Conservation (phyloP, 768 basidiomycete genomes). For the Paxillus involutus region DNA sequence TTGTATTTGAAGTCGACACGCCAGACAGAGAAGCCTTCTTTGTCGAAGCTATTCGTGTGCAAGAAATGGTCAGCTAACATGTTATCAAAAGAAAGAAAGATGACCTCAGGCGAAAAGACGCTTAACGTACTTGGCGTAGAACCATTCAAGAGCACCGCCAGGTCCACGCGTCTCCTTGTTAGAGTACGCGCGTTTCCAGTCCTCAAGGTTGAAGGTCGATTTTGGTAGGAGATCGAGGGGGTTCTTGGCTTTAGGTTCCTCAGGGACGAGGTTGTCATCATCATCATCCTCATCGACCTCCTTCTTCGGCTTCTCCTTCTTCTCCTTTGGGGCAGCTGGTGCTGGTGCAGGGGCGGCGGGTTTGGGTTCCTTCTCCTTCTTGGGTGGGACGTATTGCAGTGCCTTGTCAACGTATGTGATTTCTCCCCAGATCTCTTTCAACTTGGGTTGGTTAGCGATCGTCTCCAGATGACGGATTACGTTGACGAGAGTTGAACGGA, state of each 20-base stretch:
- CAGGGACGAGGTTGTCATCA: constrained; percentile 69
- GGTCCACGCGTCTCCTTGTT: constrained; percentile 94
- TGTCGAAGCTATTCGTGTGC: constrained; percentile 64
- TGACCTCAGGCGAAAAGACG: not conserved
- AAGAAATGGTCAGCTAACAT: constrained; percentile 2
- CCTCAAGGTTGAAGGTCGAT: constrained; percentile 85
- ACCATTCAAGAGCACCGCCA: constrained; percentile 87
- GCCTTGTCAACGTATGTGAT: constrained; percentile 67
- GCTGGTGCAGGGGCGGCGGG: constrained; percentile 39
- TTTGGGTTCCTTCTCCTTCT: constrained; percentile 74
- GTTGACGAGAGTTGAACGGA: constrained; percentile 71
- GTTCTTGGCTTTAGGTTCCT: constrained; percentile 91
- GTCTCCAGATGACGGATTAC: constrained; percentile 86
- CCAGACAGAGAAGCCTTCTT: constrained; percentile 88
- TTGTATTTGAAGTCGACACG: constrained; percentile 97
- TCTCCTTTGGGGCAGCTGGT: constrained; percentile 40
- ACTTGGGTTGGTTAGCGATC: constrained; percentile 76
- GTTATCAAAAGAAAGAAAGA: too few relatives aligned
- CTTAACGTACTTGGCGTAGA: constrained; percentile 82
- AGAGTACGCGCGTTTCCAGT: constrained; percentile 98
- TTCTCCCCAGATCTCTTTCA: constrained; percentile 67
- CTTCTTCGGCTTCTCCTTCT: constrained; percentile 64
- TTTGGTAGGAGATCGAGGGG: constrained; percentile 91
- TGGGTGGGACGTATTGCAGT: constrained; percentile 66
- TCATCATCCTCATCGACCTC: constrained; percentile 67